phyloP scores from a whole-genome alignment of 768 basidiomycete species.

The Agaricus subrufescens region DNA sequence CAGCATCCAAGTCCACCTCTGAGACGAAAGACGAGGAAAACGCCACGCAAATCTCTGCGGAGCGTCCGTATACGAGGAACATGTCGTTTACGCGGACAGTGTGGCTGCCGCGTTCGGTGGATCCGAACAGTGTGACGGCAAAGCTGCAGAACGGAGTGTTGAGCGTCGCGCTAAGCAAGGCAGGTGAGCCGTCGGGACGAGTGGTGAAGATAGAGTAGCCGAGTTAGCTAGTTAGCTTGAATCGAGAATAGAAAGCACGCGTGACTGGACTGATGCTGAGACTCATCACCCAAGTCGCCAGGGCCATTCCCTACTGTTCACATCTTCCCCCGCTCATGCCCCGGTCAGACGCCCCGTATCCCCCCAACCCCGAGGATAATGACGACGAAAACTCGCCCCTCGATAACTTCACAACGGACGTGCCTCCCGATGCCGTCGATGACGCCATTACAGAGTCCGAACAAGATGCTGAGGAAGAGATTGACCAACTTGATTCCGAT shows the following conservation, averaged over 20 bases:
- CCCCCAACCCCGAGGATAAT: not conserved
- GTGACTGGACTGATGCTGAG: constrained; percentile 12
- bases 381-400: not conserved
- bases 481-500: constrained; percentile 64
- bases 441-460: constrained; percentile 35
- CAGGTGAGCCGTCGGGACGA: constrained; percentile 52
- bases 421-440: constrained; percentile 9
- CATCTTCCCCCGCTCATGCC: constrained; percentile 1
- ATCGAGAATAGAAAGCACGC: not conserved
- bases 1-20: constrained; percentile 14
- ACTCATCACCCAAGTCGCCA: not conserved
- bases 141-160: constrained; percentile 69
- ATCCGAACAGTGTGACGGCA: constrained; percentile 52
- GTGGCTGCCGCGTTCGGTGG: constrained; percentile 63
- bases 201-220: constrained; percentile 36
- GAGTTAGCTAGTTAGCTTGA: not conserved
- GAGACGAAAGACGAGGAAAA: constrained; percentile 19
- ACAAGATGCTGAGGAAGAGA: constrained; percentile 57
- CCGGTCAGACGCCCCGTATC: not conserved
- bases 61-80: constrained; percentile 55
- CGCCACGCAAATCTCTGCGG: constrained; percentile 48
- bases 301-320: constrained; percentile 7
- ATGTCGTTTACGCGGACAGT: constrained; percentile 64
- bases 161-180: constrained; percentile 55
- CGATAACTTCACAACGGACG: constrained; percentile 6